Base-by-base conservation (phyloP, 2,329 filamentous ascomycete species). In the Fusarium equiseti region DNA sequence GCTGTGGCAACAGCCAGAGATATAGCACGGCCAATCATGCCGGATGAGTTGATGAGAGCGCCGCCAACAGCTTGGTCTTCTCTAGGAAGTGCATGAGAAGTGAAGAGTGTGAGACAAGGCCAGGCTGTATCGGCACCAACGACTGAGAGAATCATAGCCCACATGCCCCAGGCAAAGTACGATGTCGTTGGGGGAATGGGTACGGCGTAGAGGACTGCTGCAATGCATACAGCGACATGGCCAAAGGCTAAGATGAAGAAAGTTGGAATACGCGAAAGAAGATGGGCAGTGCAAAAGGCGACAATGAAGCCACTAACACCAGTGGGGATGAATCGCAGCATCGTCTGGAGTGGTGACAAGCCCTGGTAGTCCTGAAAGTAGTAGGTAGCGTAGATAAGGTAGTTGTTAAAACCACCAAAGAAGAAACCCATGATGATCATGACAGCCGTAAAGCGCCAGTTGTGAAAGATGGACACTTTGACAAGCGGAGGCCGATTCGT, bases 341-440 rank as follows among this genome's bases (percentile, higher is more conserved):
- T 91, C 0, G 90, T 92, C 68, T 91, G 86, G n/a, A 92, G 81
- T 1, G 89, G 82, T 1, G 83, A 84, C 3, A 89, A 83, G 1
- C 85, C 87, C 72, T 90, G 89, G 76, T 87, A 92, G 68, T 90
- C 86, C 77, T 93, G 91, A 78, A 88, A 92, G 79, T 88, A 91
- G 78, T 90, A 92, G 7, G 91, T 93, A 2, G 89, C 86, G 72
- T 87, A 91, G 65, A 92, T 83, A 42, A 92, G 80, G 71, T 86
- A 91, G 77, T 90, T 90, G 79, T 91, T 92, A 80, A 92, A 93
- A 3, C 85, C 83, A 20, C 87, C 85, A 73, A 90, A 92, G 80
- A 92, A 92, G 3, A 92, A 77, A 1, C 83, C 83, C 86, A 92
- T 91, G 71, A 91, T 88, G 32, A 86, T 75, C 82, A 92, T 89